phyloP scores from a whole-genome alignment of 73 alveolate genomes.

The Paramecium bursaria region DNA sequence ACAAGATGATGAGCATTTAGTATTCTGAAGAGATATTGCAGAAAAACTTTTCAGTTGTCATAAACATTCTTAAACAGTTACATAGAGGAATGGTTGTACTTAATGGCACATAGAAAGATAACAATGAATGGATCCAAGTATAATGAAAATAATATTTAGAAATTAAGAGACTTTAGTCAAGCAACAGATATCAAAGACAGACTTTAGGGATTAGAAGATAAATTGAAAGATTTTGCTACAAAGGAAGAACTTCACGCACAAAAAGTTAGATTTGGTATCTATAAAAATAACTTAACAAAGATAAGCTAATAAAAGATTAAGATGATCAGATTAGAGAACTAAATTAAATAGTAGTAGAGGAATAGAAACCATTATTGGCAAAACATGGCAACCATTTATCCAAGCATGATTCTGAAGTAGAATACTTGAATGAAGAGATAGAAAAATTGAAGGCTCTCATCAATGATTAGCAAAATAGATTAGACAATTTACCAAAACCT shows the following conservation, averaged over 20 bases:
- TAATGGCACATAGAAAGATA: constrained; percentile 16
- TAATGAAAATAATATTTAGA: neutral
- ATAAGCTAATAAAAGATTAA: constrained; percentile 40
- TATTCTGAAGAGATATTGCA: constrained; percentile 39
- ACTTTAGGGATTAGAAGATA: constrained; percentile 4
- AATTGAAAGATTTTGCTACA: constrained; percentile 57
- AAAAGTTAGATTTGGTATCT: constrained; percentile 34
- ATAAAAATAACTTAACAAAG: neutral
- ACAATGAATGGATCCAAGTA: constrained; percentile 38
- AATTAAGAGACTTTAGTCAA: constrained; percentile 17
- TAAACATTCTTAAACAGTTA: constrained; percentile 50
- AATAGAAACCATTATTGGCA: neutral
- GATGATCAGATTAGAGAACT: constrained; percentile 37
- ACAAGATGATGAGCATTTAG: constrained; percentile 30
- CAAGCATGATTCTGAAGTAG: neutral
- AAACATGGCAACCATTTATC: constrained; percentile 6
- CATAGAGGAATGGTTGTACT: constrained; percentile 37
- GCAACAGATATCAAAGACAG: constrained; percentile 33
- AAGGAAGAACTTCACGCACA: constrained; percentile 29
- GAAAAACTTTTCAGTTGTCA: constrained; percentile 41
- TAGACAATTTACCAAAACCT: too few relatives aligned
- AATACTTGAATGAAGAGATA: constrained; percentile 12
- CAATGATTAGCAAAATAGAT: constrained; percentile 48
- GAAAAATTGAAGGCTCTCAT: neutral
- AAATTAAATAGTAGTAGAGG: neutral